Base-by-base conservation (phyloP, 2,329 filamentous ascomycete species). In the Trichophyton mentagrophytes region DNA sequence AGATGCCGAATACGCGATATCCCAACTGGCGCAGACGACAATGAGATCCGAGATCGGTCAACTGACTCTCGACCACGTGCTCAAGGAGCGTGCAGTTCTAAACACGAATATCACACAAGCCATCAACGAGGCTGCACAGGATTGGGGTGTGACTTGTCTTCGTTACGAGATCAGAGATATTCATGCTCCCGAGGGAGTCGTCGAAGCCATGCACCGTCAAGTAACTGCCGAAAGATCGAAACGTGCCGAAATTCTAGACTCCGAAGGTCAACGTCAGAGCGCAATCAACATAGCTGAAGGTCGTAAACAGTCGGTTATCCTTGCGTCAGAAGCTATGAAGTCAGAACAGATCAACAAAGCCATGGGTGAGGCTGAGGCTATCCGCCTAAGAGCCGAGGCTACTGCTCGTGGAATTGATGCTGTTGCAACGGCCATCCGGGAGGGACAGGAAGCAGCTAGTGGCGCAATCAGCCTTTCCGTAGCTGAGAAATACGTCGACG, bases 281-380 rank as follows among this genome's bases (percentile, higher is more conserved):
- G 93, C 93, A 44, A 99, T 99, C 82, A 99, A 99, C 75, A 96
- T 99, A 67, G 93, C 93, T 61, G 93, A 99, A 79, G 93, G 93
- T 73, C 85, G 87, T 75, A 99, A 99, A 79, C 93, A 97, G 80
- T 90, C 86, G 67, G 92, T 96, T 22, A 99, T 99, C 67, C 81
- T 99, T 25, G 93, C 93, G 0, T 96, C 90, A 7, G 93, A 99
- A 76, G 93, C 93, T 15, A 70, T 96, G 76, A 85, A 86, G 66
- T 84, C 89, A 15, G 92, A 99, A 78, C 84, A 95, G 73, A 93
- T 99, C 79, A 99, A 99, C 76, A 82, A 85, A 72, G 93, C 93
- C 8, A 83, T 81, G 69, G 93, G 93, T 82, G 93, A 99, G 77
- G 88, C 93, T 8, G 89, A 97, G 76, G 93, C 93, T 11, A 99